Base-by-base conservation (phyloP, 2,329 filamentous ascomycete species). In the Didymella sp. region DNA sequence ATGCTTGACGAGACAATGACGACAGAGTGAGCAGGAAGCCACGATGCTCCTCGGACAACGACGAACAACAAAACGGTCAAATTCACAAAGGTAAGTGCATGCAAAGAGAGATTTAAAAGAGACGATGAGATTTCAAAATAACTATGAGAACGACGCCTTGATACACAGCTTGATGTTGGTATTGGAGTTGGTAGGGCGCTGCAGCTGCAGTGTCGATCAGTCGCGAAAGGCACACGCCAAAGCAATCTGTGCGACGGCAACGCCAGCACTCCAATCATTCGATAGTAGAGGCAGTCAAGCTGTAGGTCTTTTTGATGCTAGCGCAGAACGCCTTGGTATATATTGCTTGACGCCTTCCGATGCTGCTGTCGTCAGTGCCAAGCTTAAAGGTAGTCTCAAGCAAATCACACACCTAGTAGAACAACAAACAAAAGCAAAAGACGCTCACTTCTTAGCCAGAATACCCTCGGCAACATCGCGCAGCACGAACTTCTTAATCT, bases 401-500 rank as follows among this genome's bases (percentile, higher is more conserved):
- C n/a, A 21, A 1, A 24, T 19, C 12, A 52, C 38, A 27, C 40
- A 44, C 43, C 25, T 27, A 17, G 35, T 4, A 5, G 5, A 43
- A 28, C 1, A 6, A 4, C 41, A 17, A 19, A 9, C 1, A 13
- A 19, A 24, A n/a, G 17, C 17, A 9, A 37, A 17, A 19, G 7
- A 21, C 1, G 9, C 24, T 50, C 35, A 66, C 15, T 51, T 46
- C 35, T 56, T 15, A 28, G 45, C 60, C 51, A 71, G 28, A 30
- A 73, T 38, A 15, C 31, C 52, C 51, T 75, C 73, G 0, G 71
- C 73, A 30, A 66, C 60, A 45, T 69, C 67, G 42, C 63, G 69
- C 27, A 74, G 27, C 9, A 73, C 72, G 61, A 78, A 79, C 63
- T 80, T 80, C 64, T 76, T 76, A 38, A 80, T 75, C 72, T 80